Evolutionary conservation across 2,329 filamentous ascomycete species (phyloP), one percentile per base, ranked within the genome.

Genomic region (Botrytis fragariae): DNA sequence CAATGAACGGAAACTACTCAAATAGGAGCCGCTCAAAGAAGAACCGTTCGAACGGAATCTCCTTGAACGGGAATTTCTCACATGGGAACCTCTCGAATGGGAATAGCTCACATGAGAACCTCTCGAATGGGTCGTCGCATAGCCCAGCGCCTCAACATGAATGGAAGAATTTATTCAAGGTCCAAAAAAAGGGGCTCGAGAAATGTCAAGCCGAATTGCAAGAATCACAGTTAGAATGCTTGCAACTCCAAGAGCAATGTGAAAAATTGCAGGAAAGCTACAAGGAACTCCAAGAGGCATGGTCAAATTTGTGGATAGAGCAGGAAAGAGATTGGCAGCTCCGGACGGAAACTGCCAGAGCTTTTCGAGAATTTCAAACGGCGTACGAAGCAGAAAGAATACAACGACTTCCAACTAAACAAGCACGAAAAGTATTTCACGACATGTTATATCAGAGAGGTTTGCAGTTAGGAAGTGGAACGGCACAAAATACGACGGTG

Each of bases 91-190:
- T 9, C 8, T 25, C 22, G 9, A 48, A 48, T 4, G 45, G 22
- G 20, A 9, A 20, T 7, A 7, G 9, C 20, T 25, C 22, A 10
- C 5, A 18, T 6, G 1, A 4, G 0, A 54, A 29, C 12, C 0
- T 29, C 51, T 54, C 51, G 51, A n/a, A 54, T n/a, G 51, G 0
- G 9, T 7, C n/a, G 51, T 57, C n/a, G 51, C n/a, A 57, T 57
- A 39, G 35, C 22, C 3, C 59, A n/a, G 35, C 35, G 8, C 10
- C 9, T 10, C 32, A 37, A 60, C 4, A 4, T 22, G 32, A 37
- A 3, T 60, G 29, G 20, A 22, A 22, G 18, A 25, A 14, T 25
- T 35, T 37, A 14, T 22, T 14, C 4, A 9, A 10, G 20, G 5
- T 37, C 29, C 10, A 14, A 25, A 37, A 3, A 22, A 3, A 14